A percentile compares a stretch with the other conserved stretches of the same genome.
phyloP scores from a whole-genome alignment of 2,329 filamentous ascomycete species.

The Colletotrichum cuscutae region DNA sequence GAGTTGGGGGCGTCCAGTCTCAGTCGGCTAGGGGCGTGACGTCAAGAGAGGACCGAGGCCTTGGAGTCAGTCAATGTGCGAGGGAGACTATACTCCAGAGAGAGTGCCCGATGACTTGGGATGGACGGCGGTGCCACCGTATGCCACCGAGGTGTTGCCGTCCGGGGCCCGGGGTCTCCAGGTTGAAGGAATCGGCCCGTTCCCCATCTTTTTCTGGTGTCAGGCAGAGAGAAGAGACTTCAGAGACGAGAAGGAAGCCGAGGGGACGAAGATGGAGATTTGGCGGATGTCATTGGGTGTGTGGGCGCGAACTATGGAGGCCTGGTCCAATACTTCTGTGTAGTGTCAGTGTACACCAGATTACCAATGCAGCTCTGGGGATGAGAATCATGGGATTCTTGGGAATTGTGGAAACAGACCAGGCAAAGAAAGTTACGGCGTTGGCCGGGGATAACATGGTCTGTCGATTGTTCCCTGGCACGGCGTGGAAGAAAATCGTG shows the following conservation, averaged over 20 bases:
- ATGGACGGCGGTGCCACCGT: background rate
- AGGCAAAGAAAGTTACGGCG: background rate
- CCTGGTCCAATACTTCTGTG: background rate
- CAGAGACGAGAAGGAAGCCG: background rate
- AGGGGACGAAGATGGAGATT: background rate
- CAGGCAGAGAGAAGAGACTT: background rate
- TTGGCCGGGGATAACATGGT: background rate
- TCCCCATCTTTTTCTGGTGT: slow-evolving; percentile 19
- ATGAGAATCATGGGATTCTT: slow-evolving; percentile 13
- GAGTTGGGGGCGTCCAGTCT: slow-evolving; percentile 15
- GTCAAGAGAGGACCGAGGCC: slow-evolving; percentile 29
- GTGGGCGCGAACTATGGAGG: background rate
- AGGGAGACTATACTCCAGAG: background rate
- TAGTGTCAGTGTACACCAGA: background rate
- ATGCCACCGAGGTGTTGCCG: slow-evolving; percentile 30
- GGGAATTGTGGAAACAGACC: slow-evolving; percentile 6
- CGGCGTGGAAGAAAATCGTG: background rate
- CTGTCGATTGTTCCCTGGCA: slow-evolving; percentile 4
- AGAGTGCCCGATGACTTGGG: slow-evolving; percentile 30
- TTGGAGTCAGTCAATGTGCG: slow-evolving; percentile 1
- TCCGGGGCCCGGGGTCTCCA: slow-evolving; percentile 30
- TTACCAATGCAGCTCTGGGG: slow-evolving; percentile 25
- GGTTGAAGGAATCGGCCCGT: slow-evolving; percentile 30
- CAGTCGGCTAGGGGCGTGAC: slow-evolving; percentile 24
- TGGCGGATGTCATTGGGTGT: background rate